Conservation (phyloP, 2,329 filamentous ascomycete species). For the Cladosporium sp. region DNA sequence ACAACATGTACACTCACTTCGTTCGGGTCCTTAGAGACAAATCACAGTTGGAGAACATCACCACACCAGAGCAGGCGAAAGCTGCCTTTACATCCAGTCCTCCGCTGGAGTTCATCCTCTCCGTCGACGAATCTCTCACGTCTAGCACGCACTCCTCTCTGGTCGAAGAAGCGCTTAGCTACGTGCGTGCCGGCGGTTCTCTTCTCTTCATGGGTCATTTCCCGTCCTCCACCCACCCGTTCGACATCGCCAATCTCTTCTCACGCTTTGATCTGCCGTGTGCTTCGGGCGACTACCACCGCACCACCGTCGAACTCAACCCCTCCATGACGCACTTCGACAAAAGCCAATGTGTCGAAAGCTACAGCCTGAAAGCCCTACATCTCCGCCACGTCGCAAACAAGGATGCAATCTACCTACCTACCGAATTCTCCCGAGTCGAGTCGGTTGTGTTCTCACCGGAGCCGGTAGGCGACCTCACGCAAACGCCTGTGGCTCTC, state of each 20-base stretch:
- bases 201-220: slow-evolving; percentile 21
- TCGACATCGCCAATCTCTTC: slow-evolving; percentile 17
- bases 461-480: slow-evolving; percentile 13
- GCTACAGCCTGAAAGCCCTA: slow-evolving; percentile 21
- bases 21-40: slow-evolving; percentile 12
- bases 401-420: slow-evolving; percentile 19
- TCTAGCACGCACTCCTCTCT: slow-evolving; percentile 11
- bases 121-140: slow-evolving; percentile 16
- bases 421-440: slow-evolving; percentile 12
- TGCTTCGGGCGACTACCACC: slow-evolving; percentile 20
- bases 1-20: slow-evolving; percentile 16
- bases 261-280: slow-evolving; percentile 18
- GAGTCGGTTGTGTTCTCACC: slow-evolving; percentile 18
- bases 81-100: slow-evolving; percentile 8
- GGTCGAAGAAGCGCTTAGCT: slow-evolving; percentile 16
- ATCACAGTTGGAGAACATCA: slow-evolving; percentile 16
- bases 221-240: slow-evolving; percentile 11
- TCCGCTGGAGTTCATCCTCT: slow-evolving; percentile 15
- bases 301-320: slow-evolving; percentile 19
- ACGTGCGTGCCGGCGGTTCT: slow-evolving; percentile 18
- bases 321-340: slow-evolving; percentile 11
- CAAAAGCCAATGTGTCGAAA: slow-evolving; percentile 6
- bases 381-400: slow-evolving; percentile 17
- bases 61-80: slow-evolving; percentile 12
- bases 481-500: slow-evolving; percentile 20